Conservation (phyloP, 208 protist species). For the Trypanosoma melophagium region DNA sequence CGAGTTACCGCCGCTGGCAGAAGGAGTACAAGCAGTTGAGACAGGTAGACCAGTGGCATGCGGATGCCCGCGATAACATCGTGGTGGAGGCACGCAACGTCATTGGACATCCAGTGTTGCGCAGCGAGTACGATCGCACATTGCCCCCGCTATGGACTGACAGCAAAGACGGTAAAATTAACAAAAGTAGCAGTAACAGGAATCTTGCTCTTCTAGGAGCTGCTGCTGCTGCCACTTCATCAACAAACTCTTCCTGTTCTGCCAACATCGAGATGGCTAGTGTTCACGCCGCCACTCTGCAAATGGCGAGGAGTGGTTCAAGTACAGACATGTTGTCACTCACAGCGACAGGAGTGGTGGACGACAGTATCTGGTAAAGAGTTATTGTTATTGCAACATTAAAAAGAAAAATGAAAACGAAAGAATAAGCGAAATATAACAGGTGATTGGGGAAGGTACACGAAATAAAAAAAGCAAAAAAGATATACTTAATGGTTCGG, state of each 20-base stretch:
- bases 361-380: conserved; percentile 18
- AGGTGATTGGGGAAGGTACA: too few relatives aligned
- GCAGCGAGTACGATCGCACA: conserved; percentile 67
- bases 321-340: conserved; percentile 3
- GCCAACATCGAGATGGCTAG: not conserved
- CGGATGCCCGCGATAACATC: conserved; percentile 64
- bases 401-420: too few relatives aligned
- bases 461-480: too few relatives aligned
- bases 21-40: conserved; percentile 65
- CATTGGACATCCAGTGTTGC: conserved; percentile 56
- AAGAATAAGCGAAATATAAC: too few relatives aligned
- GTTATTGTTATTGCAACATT: not conserved
- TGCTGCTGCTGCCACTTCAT: conserved; percentile 2
- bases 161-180: not conserved
- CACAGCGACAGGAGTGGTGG: conserved; percentile 5
- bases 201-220: not conserved
- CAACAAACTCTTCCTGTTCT: conserved; percentile 30
- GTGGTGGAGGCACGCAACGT: conserved; percentile 86
- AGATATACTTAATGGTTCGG: too few relatives aligned
- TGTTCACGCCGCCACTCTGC: not conserved
- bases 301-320: not conserved
- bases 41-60: conserved; percentile 46
- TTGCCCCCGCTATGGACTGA: conserved; percentile 25
- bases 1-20: conserved; percentile 65
- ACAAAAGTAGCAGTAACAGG: not conserved